These are phyloP conservation scores for Corymbia maculata DNA, from an alignment of 345 rosid species.

Conservation along the genomic window DNA sequence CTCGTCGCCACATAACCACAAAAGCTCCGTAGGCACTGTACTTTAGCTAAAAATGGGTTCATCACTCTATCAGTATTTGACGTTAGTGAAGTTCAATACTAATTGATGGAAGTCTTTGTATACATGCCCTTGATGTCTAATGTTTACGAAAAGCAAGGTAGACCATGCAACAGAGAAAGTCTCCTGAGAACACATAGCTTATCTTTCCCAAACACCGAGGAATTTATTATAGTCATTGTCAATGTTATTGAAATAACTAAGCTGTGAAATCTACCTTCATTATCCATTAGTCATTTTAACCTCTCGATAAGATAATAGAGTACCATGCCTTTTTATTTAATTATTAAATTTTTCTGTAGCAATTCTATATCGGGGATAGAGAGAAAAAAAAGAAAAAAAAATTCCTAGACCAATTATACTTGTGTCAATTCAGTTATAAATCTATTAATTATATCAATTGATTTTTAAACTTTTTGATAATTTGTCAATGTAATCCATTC, in stretches of 20 bases:
- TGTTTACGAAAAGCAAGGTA: background rate
- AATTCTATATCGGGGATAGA: background rate
- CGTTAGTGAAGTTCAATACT: background rate
- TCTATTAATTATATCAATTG: rapidly evolving
- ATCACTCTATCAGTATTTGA: background rate
- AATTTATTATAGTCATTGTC: background rate
- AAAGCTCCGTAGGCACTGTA: too few relatives aligned
- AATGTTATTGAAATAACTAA: too few relatives aligned
- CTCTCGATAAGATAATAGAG: background rate
- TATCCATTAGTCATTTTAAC: background rate
- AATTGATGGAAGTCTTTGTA: background rate
- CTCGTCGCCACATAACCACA: too few relatives aligned
- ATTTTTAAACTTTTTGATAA: too few relatives aligned
- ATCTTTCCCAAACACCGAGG: background rate
- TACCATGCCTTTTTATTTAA: background rate
- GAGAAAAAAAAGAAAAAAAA: too few relatives aligned
- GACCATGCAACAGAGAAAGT: background rate
- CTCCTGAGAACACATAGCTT: background rate
- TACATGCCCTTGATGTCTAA: background rate
- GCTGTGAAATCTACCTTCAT: background rate
- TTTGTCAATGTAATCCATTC: too few relatives aligned
- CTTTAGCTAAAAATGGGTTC: background rate
- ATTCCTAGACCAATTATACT: too few relatives aligned
- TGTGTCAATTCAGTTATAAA: rapidly evolving
- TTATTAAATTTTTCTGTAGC: background rate